These are phyloP conservation scores for Gymnopilus dilepis DNA, from an alignment of 768 basidiomycete genomes.

Conservation along the genomic window DNA sequence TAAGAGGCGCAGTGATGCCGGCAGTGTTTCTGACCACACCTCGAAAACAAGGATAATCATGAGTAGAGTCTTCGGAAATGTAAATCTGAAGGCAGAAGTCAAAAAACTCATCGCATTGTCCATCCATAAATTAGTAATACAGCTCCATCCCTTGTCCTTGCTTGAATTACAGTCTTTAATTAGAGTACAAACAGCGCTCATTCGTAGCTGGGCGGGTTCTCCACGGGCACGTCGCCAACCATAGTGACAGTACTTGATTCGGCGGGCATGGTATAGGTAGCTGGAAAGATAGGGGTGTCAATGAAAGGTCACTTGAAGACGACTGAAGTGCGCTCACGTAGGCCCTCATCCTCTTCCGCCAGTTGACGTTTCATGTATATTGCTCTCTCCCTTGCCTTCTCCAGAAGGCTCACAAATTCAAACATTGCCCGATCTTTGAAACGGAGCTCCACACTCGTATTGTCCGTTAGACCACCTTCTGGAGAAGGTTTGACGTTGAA, in stretches of 20 bases:
- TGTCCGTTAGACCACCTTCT: slow-evolving; percentile 68
- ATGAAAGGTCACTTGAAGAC: not conserved
- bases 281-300: slow-evolving; percentile 28
- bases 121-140: slow-evolving; percentile 4
- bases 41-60: too few relatives aligned
- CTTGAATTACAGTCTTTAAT: not conserved
- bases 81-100: not conserved
- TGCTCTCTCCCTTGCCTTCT: slow-evolving; percentile 78
- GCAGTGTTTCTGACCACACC: too few relatives aligned
- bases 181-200: slow-evolving; percentile 9
- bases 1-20: too few relatives aligned
- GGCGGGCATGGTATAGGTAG: slow-evolving; percentile 51
- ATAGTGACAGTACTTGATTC: slow-evolving; percentile 49
- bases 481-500: slow-evolving; percentile 71
- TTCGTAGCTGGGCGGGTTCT: slow-evolving; percentile 59
- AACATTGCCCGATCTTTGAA: slow-evolving; percentile 74
- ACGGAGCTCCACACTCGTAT: slow-evolving; percentile 70
- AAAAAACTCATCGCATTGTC: not conserved
- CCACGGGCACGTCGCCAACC: slow-evolving; percentile 47
- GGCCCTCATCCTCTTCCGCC: slow-evolving; percentile 59
- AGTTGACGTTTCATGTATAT: slow-evolving; percentile 75
- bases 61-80: not conserved
- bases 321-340: slow-evolving; percentile 49
- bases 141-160: not conserved
- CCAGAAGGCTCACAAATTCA: slow-evolving; percentile 71